A percentile compares a stretch with the other conserved stretches of the same genome.
Evolutionary conservation across 2,329 filamentous ascomycete species (phyloP).

Genomic region (Gliomastix tumulicola): DNA sequence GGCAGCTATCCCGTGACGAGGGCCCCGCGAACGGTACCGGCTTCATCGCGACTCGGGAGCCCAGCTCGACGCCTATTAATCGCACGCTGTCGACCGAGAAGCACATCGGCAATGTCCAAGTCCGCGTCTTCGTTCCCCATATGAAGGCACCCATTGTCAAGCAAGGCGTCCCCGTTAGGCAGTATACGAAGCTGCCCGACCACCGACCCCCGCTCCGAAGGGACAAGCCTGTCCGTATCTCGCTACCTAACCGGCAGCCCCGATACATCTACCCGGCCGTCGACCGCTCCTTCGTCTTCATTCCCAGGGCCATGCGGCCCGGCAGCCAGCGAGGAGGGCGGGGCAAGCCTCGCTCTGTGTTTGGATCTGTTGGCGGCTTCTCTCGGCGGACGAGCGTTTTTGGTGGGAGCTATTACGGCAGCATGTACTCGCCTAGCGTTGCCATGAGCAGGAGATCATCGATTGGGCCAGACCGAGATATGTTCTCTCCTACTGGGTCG

Average conservation of each 20-base stretch:
- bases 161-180: conserved; percentile 71
- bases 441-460: conserved; percentile 88
- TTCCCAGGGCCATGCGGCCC: conserved; percentile 84
- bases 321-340: conserved; percentile 70
- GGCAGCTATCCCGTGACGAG: conserved; percentile 36
- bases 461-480: conserved; percentile 58
- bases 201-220: conserved; percentile 88
- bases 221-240: conserved; percentile 94
- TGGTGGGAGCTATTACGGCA: conserved; percentile 61
- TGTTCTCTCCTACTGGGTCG: conserved; percentile 77
- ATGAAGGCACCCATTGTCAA: conserved; percentile 68
- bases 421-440: conserved; percentile 77
- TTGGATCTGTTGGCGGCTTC: conserved; percentile 59
- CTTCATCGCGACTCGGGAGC: conserved; percentile 47
- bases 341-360: conserved; percentile 66
- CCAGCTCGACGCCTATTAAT: conserved; percentile 61
- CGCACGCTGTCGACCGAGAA: conserved; percentile 76
- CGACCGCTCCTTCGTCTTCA: conserved; percentile 96
- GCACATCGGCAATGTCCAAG: conserved; percentile 75
- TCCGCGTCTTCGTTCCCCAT: conserved; percentile 72
- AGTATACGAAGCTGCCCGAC: conserved; percentile 90
- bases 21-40: conserved; percentile 48
- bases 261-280: conserved; percentile 86
- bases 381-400: conserved; percentile 83
- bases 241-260: conserved; percentile 70